A percentile compares a stretch with the other conserved stretches of the same genome.
These are phyloP conservation scores for Echium plantagineum DNA, from an alignment of 257 asterid genomes.

Conservation along the genomic window DNA sequence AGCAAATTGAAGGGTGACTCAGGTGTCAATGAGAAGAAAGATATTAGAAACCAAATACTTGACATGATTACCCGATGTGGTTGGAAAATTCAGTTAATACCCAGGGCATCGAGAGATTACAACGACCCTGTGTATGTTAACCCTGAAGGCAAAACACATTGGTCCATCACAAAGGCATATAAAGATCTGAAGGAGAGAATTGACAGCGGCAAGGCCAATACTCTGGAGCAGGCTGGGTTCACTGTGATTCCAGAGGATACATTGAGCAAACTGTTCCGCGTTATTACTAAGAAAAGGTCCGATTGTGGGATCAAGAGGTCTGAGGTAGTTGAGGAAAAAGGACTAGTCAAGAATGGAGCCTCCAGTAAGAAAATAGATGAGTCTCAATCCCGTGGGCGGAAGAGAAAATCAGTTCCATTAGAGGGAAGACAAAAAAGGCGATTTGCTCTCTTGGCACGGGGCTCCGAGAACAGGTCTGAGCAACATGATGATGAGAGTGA, in stretches of 20 bases:
- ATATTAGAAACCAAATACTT: conserved; percentile 59
- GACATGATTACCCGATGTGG: conserved; percentile 59
- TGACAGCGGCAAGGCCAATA: conserved; percentile 54
- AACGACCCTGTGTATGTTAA: conserved; percentile 81
- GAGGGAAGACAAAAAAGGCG: conserved; percentile 27
- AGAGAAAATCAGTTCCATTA: conserved; percentile 16
- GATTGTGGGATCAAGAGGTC: conserved; percentile 16
- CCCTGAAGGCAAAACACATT: conserved; percentile 42
- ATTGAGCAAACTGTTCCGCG: conserved; percentile 44
- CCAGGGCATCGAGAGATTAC: conserved; percentile 45
- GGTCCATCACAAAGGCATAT: conserved; percentile 92
- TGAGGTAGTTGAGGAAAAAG: conserved; percentile 25
- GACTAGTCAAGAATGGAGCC: conserved; percentile 21
- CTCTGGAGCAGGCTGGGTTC: conserved; percentile 40
- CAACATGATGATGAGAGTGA: conserved; percentile 31
- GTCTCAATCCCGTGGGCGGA: conserved; percentile 12
- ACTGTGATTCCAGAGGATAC: conserved; percentile 56
- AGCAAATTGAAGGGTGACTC: conserved; percentile 8
- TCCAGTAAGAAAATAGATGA: conserved; percentile 1
- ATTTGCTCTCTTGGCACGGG: conserved; percentile 53
- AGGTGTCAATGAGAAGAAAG: conserved; percentile 35
- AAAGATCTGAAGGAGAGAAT: conserved; percentile 47
- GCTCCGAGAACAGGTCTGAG: conserved; percentile 37
- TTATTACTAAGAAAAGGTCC: conserved; percentile 23
- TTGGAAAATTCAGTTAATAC: conserved; percentile 70